Base-by-base conservation (phyloP, 2,329 filamentous ascomycete genomes). In the Cryphonectria parasitica region DNA sequence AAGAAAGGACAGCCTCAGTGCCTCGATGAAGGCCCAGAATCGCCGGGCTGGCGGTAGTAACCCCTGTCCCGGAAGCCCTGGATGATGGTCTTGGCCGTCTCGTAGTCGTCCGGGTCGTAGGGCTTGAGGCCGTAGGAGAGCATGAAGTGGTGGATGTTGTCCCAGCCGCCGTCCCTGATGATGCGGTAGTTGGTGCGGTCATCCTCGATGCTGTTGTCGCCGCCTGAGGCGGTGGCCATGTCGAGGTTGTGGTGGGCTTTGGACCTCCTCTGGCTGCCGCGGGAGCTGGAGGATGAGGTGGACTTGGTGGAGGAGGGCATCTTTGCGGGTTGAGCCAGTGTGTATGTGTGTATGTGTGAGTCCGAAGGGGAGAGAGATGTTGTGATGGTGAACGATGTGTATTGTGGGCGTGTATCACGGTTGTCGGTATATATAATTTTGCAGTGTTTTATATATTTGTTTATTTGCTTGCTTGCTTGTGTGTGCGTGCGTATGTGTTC, bases 121-220 rank as follows among this genome's bases (percentile, higher is more conserved):
- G 71, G 71, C 69, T 72, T 72, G 31, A 72, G 63, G 36, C 71
- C 71, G 10, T 72, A 72, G 7, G 71, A 72, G 22, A 72, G 68
- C 71, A 72, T 72, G 63, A 72, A 72, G 62, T 72, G 71, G 63
- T 72, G 71, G 36, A 72, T 52, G 63, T 66, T 72, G 69, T 72
- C 71, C 71, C 71, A 72, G 11, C 71, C 71, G 3, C 71, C 71
- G 17, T 72, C 71, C 19, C 71, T 66, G 66, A 72, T 68, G 39
- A 72, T 72, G 43, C 71, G 69, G 66, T 72, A 72, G 67, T 72
- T 72, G 19, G 71, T 72, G 34, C 71, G 56, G 64, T 72, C 71
- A 56, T 72, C 71, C 66, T 72, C 71, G 56, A 68, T 66, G 56
- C 58, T 63, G 22, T 58, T 45, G 45, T 11, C 45, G 45, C 45